Base-by-base conservation (phyloP, 2,329 filamentous ascomycete genomes). In the Nigrospora sphaerica region DNA sequence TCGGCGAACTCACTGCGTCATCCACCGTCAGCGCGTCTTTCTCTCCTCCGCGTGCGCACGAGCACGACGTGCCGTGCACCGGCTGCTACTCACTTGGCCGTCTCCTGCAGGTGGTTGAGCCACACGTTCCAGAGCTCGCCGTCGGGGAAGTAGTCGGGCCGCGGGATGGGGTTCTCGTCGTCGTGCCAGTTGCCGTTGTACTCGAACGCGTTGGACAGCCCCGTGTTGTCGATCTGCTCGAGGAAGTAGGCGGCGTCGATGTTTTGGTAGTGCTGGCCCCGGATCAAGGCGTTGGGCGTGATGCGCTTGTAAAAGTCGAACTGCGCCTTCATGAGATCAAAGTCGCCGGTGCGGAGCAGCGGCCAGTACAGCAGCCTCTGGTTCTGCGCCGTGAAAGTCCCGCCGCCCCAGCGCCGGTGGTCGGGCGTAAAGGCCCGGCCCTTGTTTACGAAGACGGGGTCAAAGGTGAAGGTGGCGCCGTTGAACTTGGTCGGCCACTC, bases 231-330 rank as follows among this genome's bases (percentile, higher is more conserved):
- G 28, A 37, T 38, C 36, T 45, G 44, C 23, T 45, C 44, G 5
- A 42, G 31, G 16, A 42, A 42, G 31, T 42, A 42, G 31, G 39
- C 39, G 4, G 39, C 39, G 12, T 42, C 39, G 16, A 33, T 33
- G 6, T 42, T 32, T 16, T 42, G 39, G 39, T 42, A 42, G 31
- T 42, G 39, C 16, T 33, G 31, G n/a, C 39, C 39, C 31, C 31
- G 17, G 31, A 42, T 42, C 12, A 42, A 11, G n/a, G 39, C 39
- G n/a, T 42, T 42, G 16, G 39, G 39, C 1, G 44, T 33, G 28
- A 45, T 45, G 12, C 37, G 34, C 37, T 16, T 31, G 44, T 45
- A 45, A 35, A 45, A 45, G 17, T 45, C 44, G 17, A 45, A 45
- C 31, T 45, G 44, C 13, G 19, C 34, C 28, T 32, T 39, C 44